Evolutionary conservation across 2,329 filamentous ascomycete genomes (phyloP).

Genomic region (Monilinia aucupariae): DNA sequence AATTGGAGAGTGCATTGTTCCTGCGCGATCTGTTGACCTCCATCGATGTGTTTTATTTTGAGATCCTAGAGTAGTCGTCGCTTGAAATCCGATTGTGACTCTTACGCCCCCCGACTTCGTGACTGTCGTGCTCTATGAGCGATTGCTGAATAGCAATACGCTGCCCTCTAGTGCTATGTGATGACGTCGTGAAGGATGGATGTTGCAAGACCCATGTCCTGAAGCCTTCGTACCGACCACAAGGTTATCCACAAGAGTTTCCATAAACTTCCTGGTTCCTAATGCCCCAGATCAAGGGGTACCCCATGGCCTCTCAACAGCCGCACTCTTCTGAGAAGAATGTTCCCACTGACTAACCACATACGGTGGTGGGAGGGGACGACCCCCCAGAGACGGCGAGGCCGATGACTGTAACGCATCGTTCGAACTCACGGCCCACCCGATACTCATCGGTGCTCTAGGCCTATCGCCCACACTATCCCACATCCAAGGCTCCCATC

Average conservation of each 20-base stretch:
- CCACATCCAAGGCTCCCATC: constrained; percentile 30
- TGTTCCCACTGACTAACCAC: constrained; percentile 32
- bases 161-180: neutral
- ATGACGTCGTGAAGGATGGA: neutral
- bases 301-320: constrained; percentile 22
- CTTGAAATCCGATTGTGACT: too few relatives aligned
- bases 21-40: too few relatives aligned
- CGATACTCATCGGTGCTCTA: constrained; percentile 30
- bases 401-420: constrained; percentile 13
- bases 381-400: neutral
- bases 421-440: constrained; percentile 32
- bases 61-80: neutral
- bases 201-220: neutral
- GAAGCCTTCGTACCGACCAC: too few relatives aligned
- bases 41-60: neutral
- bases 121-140: neutral
- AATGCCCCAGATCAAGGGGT: constrained; percentile 14
- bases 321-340: constrained; percentile 10
- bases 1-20: neutral
- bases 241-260: neutral
- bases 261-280: neutral
- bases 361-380: constrained; percentile 26
- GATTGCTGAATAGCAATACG: neutral
- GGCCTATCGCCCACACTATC: constrained; percentile 27
- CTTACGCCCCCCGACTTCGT: neutral